Evolutionary conservation across 495 filamentous ascomycete genomes (phyloP), one percentile per base, ranked within the genome.

Genomic region (Usnea hakonensis): DNA sequence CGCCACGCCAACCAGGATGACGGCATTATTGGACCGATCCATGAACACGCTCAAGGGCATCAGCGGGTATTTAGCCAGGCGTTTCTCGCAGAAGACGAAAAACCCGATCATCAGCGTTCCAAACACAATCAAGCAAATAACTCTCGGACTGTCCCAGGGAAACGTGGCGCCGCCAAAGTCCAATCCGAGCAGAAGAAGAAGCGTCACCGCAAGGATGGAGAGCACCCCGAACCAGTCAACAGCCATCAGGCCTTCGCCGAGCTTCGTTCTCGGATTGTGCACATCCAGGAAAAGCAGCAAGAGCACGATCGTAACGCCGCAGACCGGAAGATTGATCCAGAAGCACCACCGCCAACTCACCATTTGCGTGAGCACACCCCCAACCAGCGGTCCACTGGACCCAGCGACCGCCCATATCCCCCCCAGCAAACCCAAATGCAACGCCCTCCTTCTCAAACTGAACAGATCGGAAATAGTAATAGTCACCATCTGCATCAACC

Each of bases 141-240:
- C 88, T 0, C 79, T 86, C 0, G 87, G 74, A 1, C 89, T 92
- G 57, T 66, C 67, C 91, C 91, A 96, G 17, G 90, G 87, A 63
- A 81, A 81, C 19, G 77, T 78, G 38, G 87, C 78, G 28, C 91
- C 91, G 54, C 90, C 90, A 60, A 86, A 87, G 67, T 91, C 85
- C 16, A 95, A 79, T 13, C 87, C 90, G 40, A 94, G 83, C 23
- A 95, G 79, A 67, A 95, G 79, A 83, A 94, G 90, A 41, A 94
- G 75, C 0, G 89, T 91, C 14, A 83, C 88, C 19, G 84, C 86
- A 37, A 92, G 78, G 62, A 93, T 83, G 10, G 83, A 76, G 41
- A 90, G 58, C 1, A 80, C 83, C 5, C 90, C 90, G 9, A 83
- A 63, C 88, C 88, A 91, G 73, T 94, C 90, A 37, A 93, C 86